Evolutionary conservation across 2,329 filamentous ascomycete genomes (phyloP).

Genomic region (Chaetomiaceae sp.): DNA sequence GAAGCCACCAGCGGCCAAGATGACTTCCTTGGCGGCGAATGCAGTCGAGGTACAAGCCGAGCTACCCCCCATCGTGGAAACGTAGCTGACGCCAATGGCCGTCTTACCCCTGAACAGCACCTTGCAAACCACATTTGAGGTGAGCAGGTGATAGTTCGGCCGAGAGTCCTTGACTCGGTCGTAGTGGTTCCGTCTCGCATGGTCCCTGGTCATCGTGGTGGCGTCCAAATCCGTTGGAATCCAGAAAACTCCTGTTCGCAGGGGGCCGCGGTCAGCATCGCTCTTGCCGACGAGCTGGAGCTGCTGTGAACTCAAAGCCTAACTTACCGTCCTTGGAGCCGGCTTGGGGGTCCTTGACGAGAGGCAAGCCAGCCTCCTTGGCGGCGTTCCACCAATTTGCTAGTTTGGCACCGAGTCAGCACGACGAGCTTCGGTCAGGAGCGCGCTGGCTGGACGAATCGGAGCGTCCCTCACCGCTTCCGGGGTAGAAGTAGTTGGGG

Average conservation of each 20-base stretch:
- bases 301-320: neutral
- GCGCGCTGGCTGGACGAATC: no score
- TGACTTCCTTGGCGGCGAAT: slow-evolving; percentile 31
- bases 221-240: slow-evolving; percentile 28
- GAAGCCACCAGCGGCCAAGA: slow-evolving; percentile 36
- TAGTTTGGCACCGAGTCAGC: neutral
- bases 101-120: slow-evolving; percentile 44
- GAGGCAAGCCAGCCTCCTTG: slow-evolving; percentile 20
- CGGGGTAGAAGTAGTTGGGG: slow-evolving; percentile 29
- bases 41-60: neutral
- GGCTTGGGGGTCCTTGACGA: slow-evolving; percentile 22
- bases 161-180: slow-evolving; percentile 32
- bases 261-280: neutral
- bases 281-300: neutral
- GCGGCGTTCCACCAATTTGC: slow-evolving; percentile 28
- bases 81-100: slow-evolving; percentile 55
- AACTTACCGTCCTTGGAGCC: slow-evolving; percentile 21
- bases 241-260: slow-evolving; percentile 21
- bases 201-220: slow-evolving; percentile 28
- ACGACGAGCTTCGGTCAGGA: neutral
- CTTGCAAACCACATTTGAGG: slow-evolving; percentile 37
- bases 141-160: slow-evolving; percentile 53
- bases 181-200: slow-evolving; percentile 27
- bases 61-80: slow-evolving; percentile 35
- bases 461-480: slow-evolving; percentile 19